phyloP scores from a whole-genome alignment of 352 stramenopile species.

The Globisporangium paroecandrum region DNA sequence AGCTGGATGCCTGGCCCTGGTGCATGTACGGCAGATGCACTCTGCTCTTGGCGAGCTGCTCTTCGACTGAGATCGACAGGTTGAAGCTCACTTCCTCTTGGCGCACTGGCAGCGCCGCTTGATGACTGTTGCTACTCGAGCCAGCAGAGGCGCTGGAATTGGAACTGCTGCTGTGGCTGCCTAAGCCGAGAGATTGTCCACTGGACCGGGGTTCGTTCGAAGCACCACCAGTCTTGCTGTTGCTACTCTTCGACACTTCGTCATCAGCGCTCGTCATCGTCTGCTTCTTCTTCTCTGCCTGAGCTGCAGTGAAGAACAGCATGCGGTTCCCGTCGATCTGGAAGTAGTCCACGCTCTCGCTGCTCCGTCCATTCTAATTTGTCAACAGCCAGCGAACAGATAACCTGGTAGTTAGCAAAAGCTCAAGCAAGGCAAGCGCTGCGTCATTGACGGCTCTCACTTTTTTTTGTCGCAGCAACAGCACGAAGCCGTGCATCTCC shows the following conservation, averaged over 20 bases:
- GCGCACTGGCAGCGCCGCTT: constrained; percentile 39
- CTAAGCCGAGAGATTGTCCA: not conserved
- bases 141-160: not conserved
- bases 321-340: constrained; percentile 27
- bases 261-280: not conserved
- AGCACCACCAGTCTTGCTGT: not conserved
- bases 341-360: constrained; percentile 68
- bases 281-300: constrained; percentile 2
- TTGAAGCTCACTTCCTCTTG: constrained; percentile 72
- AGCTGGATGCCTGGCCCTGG: constrained; percentile 22
- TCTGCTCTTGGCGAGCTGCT: constrained; percentile 54
- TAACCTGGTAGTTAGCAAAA: not conserved
- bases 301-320: constrained; percentile 21
- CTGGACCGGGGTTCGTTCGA: not conserved
- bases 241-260: not conserved
- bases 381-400: not conserved
- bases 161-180: not conserved
- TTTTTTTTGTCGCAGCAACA: constrained; percentile 64
- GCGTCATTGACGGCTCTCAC: constrained; percentile 19
- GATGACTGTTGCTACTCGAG: not conserved
- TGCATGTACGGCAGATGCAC: constrained; percentile 77
- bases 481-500: constrained; percentile 52
- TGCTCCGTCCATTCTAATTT: constrained; percentile 55
- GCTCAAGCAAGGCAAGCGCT: not conserved
- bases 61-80: constrained; percentile 52